Conservation (phyloP, 164 flowering plant species). For the Litsea cubeba region DNA sequence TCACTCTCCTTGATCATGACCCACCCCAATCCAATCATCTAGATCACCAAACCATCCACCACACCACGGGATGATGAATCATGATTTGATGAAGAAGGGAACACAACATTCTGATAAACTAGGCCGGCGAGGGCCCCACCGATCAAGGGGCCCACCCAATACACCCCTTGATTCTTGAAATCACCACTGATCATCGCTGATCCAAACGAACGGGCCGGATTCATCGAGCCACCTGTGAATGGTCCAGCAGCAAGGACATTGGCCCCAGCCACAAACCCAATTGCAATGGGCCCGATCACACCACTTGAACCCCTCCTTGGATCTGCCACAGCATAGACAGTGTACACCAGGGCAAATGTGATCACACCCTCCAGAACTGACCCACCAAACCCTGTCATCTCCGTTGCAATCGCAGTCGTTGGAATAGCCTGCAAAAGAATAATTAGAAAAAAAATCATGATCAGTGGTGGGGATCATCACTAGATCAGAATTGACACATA, state of each 20-base stretch:
- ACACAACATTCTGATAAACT: constrained; percentile 63
- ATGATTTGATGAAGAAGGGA: constrained; percentile 20
- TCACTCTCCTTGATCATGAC: neutral
- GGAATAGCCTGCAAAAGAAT: neutral
- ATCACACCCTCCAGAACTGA: constrained; percentile 57
- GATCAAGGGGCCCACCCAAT: constrained; percentile 80
- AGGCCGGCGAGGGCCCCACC: constrained; percentile 68
- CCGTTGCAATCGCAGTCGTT: constrained; percentile 12
- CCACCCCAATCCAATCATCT: neutral
- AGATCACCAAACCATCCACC: constrained; percentile 20
- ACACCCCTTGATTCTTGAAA: constrained; percentile 77
- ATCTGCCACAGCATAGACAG: constrained; percentile 54
- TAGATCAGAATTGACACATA: neutral
- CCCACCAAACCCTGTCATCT: constrained; percentile 85
- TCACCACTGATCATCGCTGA: constrained; percentile 51
- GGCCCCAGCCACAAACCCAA: constrained; percentile 69
- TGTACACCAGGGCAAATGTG: constrained; percentile 66
- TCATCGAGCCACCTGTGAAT: constrained; percentile 83
- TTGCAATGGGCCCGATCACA: constrained; percentile 41
- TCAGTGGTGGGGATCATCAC: too few species aligned
- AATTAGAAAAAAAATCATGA: neutral
- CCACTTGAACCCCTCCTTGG: constrained; percentile 38
- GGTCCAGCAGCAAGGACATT: constrained; percentile 65
- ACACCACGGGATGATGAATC: constrained; percentile 12
- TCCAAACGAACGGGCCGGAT: constrained; percentile 79